Evolutionary conservation across 768 basidiomycete genomes (phyloP).

Genomic region (Pleurotus cornucopiae): DNA sequence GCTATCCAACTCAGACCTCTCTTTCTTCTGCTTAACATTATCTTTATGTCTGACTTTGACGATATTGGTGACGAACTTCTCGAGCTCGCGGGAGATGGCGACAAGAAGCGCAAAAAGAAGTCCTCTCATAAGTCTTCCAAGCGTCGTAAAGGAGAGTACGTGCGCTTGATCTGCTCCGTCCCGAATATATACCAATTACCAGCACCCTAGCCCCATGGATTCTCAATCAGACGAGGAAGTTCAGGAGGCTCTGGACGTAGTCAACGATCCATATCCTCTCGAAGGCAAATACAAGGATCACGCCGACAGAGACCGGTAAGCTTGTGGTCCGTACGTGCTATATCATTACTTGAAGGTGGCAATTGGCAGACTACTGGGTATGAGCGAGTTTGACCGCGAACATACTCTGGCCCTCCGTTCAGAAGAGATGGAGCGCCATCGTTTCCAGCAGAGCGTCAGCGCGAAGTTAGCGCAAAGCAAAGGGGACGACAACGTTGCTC

Average conservation of each 20-base stretch:
- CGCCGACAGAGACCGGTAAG: constrained; percentile 77
- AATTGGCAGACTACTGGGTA: constrained; percentile 57
- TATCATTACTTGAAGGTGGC: constrained; percentile 21
- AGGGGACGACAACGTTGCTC: constrained; percentile 53
- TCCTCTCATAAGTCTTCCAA: constrained; percentile 41
- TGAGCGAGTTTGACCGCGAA: constrained; percentile 90
- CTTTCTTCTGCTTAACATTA: not conserved
- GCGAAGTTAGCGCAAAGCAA: constrained; percentile 32
- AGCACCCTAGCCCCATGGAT: constrained; percentile 30
- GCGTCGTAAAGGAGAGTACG: constrained; percentile 74
- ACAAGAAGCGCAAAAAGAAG: constrained; percentile 61
- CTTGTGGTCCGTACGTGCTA: constrained; percentile 16
- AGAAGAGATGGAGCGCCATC: constrained; percentile 75
- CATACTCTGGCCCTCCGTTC: constrained; percentile 74
- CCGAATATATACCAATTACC: not conserved
- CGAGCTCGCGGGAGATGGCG: constrained; percentile 70
- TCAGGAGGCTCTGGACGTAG: constrained; percentile 63
- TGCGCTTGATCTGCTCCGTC: constrained; percentile 11
- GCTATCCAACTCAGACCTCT: too few species aligned
- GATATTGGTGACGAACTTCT: constrained; percentile 72
- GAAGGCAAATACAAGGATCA: constrained; percentile 91
- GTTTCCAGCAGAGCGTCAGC: constrained; percentile 65
- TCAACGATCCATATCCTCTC: constrained; percentile 73
- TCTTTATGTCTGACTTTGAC: constrained; percentile 42
- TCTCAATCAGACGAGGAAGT: constrained; percentile 50